Conservation (phyloP, 73 alveolate genomes). For the Stentor coeruleus region DNA sequence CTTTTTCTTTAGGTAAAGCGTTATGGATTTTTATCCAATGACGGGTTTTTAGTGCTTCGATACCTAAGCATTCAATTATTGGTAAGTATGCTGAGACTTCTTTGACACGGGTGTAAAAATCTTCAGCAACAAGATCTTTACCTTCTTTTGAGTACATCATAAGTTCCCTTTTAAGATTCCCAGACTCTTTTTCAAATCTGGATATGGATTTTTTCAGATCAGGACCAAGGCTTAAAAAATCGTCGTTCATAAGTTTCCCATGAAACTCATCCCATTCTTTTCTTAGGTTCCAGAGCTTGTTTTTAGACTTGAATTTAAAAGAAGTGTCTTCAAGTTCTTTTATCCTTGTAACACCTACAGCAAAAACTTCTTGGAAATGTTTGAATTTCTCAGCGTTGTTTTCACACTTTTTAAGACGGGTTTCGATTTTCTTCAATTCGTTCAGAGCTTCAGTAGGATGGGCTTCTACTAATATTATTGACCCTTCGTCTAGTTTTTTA, state of each 20-base stretch:
- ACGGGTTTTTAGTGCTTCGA: slow-evolving; percentile 62
- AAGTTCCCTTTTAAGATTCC: neutral
- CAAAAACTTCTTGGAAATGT: slow-evolving; percentile 46
- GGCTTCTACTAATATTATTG: slow-evolving; percentile 16
- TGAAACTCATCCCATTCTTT: slow-evolving; percentile 54
- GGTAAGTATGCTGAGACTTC: slow-evolving; percentile 46
- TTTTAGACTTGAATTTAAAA: slow-evolving; percentile 48
- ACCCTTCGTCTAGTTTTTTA: slow-evolving; percentile 30
- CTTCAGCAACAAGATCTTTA: slow-evolving; percentile 52
- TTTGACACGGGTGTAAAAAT: slow-evolving; percentile 41
- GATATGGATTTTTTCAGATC: slow-evolving; percentile 44
- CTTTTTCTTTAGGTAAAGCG: slow-evolving; percentile 38
- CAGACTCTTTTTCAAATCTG: slow-evolving; percentile 32
- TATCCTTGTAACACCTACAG: slow-evolving; percentile 32
- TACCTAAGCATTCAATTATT: slow-evolving; percentile 67
- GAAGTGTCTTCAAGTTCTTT: slow-evolving; percentile 51
- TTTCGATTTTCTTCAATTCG: slow-evolving; percentile 51
- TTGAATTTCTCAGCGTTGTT: slow-evolving; percentile 41
- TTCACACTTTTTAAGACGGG: slow-evolving; percentile 48
- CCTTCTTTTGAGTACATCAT: neutral
- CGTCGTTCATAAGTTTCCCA: slow-evolving; percentile 32
- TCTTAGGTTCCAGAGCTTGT: slow-evolving; percentile 46
- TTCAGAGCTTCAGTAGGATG: slow-evolving; percentile 41
- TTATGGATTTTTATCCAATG: slow-evolving; percentile 82
- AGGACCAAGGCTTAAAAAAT: slow-evolving; percentile 32